Evolutionary conservation across 2,329 filamentous ascomycete genomes (phyloP), one percentile per base, ranked within the genome.

Genomic region (Coniosporium tulheliwenetii): DNA sequence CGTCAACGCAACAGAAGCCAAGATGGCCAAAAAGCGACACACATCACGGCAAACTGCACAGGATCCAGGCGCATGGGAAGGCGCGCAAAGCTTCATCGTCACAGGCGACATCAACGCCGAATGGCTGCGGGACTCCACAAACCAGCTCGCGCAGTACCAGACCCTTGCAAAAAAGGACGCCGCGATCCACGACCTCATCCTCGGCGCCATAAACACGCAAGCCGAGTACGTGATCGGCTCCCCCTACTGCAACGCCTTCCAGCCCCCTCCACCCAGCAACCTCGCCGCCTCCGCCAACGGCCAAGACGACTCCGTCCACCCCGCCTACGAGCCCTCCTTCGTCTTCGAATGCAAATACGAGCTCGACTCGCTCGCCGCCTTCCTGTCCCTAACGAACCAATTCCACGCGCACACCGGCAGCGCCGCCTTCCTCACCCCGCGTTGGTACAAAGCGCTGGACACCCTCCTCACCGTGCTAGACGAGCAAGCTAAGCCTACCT

Each of bases 281-380:
- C 69, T 96, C 1, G 63, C 70, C 3, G 67, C 80, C 5, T 79
- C 78, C 12, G 71, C 74, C 50, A 94, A 89, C 52, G 84, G 84
- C 2, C 84, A 94, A 56, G 73, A 80, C 14, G 91, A 98, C 54
- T 62, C 57, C 8, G 91, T 98, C 0, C 85, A 94, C 51, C 91
- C 91, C 0, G 69, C 70, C 1, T 96, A 93, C 55, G 86, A 96
- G 53, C 81, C 81, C 0, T 75, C 70, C 0, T 74, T 79, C 38
- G 91, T 98, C 3, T 98, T 95, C 48, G 91, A 98, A 62, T 98
- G 91, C 74, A 98, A 98, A 63, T 98, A 96, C 61, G 91, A 98
- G 65, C 77, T 98, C 15, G 91, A 98, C 62, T 95, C 87, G 8
- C 70, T 98, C 0, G 91, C 87, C 0, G 81, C 93, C 55, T 98